Evolutionary conservation across 441 rosid species (phyloP).

Genomic region (Arabidopsis lyrata): DNA sequence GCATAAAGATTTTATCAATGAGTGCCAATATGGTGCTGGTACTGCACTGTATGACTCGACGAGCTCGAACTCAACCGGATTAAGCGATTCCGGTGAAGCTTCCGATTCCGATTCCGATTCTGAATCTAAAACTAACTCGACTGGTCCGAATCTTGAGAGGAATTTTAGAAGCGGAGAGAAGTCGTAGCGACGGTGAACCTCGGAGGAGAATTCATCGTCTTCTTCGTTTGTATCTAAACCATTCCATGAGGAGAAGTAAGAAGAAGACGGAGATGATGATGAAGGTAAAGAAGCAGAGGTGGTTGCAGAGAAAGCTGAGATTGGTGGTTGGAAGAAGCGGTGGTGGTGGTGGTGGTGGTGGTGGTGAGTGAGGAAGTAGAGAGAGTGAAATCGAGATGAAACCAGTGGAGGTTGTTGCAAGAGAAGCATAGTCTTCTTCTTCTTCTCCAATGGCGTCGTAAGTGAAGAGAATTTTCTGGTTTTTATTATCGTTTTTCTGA

Average conservation of each 20-base stretch:
- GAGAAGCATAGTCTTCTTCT: slow-evolving; percentile 57
- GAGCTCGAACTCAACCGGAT: slow-evolving; percentile 70
- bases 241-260: slow-evolving; percentile 43
- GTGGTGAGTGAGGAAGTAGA: slow-evolving; percentile 40
- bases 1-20: slow-evolving; percentile 71
- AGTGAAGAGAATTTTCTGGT: slow-evolving; percentile 1
- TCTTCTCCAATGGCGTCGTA: slow-evolving; percentile 37
- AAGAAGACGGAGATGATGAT: slow-evolving; percentile 42
- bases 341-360: slow-evolving; percentile 30
- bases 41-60: slow-evolving; percentile 92
- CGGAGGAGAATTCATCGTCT: slow-evolving; percentile 57
- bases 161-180: slow-evolving; percentile 82
- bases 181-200: slow-evolving; percentile 71
- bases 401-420: slow-evolving; percentile 58
- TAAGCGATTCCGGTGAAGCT: slow-evolving; percentile 56
- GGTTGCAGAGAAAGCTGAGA: slow-evolving; percentile 42
- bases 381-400: slow-evolving; percentile 57
- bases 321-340: slow-evolving; percentile 43
- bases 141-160: slow-evolving; percentile 55
- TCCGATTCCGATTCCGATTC: slow-evolving; percentile 38
- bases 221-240: slow-evolving; percentile 32
- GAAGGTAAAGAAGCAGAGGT: slow-evolving; percentile 40
- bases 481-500: neutral
- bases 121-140: slow-evolving; percentile 36
- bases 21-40: slow-evolving; percentile 95